Base-by-base conservation (phyloP, 2,329 filamentous ascomycete species). In the Neonectria punicea region DNA sequence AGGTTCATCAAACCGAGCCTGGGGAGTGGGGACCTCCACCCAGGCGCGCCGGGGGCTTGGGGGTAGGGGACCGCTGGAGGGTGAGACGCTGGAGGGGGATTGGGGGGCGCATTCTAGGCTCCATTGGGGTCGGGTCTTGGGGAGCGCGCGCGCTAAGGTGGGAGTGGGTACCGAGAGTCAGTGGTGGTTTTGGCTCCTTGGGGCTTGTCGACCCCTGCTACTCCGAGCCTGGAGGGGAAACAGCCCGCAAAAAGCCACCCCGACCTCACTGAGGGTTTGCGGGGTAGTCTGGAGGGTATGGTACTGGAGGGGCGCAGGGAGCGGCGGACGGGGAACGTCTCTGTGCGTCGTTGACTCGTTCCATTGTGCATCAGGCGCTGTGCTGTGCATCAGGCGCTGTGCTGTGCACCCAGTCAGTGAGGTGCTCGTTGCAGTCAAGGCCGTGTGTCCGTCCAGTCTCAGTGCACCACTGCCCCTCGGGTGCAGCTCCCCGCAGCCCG, bases 21-120 rank as follows among this genome's bases (percentile, higher is more conserved):
- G 51, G 56, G 44, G 61, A 58, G 61, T 64, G 61, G 61, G 55
- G 61, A 63, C 61, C 32, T 43, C 49, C 61, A 63, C 54, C 55
- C 20, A 51, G 60, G 28, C 51, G 25, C 46, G n/a, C 46, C 30
- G 53, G 59, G 53, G 53, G 39, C 47, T 47, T 60, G 49, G 57
- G 49, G 56, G 36, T 34, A 34, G 49, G 43, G 58, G 39, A 34
- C 49, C 34, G 36, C 41, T 58, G 44, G 34, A 20, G 53, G 53
- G 59, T 56, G 53, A 61, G 51, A 61, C 59, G 53, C 59, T 55
- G 53, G 53, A 34, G 55, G 34, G 43, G 49, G 39, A 51, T 43
- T 50, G 58, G 50, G 58, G 41, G 50, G 30, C 9, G 18, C 14
- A 32, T 25, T 25, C 44, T 30, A 63, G 51, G 61, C 56, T 39